phyloP scores from a whole-genome alignment of 768 basidiomycete species.

The Russula sp. region DNA sequence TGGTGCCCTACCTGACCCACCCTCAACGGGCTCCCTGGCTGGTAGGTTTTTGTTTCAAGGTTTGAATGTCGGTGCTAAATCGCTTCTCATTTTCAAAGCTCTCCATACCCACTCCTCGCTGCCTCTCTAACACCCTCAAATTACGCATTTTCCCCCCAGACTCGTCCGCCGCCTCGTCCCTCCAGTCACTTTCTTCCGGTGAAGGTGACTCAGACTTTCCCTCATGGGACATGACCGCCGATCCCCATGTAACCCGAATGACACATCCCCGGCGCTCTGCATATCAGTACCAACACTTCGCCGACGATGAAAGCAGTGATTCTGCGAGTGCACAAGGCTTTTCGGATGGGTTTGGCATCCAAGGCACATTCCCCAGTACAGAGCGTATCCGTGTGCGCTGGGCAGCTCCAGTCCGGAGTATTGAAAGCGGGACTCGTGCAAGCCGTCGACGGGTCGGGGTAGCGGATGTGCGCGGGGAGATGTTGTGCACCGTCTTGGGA shows the following conservation, averaged over 20 bases:
- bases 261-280: constrained; percentile 40
- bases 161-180: constrained; percentile 41
- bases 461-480: constrained; percentile 57
- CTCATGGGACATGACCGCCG: constrained; percentile 70
- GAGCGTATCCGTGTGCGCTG: constrained; percentile 72
- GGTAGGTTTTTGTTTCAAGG: constrained; percentile 32
- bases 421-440: constrained; percentile 46
- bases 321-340: constrained; percentile 48
- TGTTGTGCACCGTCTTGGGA: constrained; percentile 53
- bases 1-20: constrained; percentile 57
- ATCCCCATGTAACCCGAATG: constrained; percentile 63
- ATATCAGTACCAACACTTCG: constrained; percentile 60
- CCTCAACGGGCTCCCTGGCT: constrained; percentile 73
- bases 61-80: neutral
- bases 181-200: constrained; percentile 68
- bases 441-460: constrained; percentile 64
- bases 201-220: constrained; percentile 51
- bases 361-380: constrained; percentile 71
- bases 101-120: constrained; percentile 70
- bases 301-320: constrained; percentile 78
- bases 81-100: constrained; percentile 37
- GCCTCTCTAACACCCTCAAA: constrained; percentile 67
- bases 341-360: constrained; percentile 57
- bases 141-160: constrained; percentile 66
- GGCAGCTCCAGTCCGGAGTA: constrained; percentile 39